phyloP scores from a whole-genome alignment of 2,329 filamentous ascomycete genomes.

The Zymoseptoria crescenta region DNA sequence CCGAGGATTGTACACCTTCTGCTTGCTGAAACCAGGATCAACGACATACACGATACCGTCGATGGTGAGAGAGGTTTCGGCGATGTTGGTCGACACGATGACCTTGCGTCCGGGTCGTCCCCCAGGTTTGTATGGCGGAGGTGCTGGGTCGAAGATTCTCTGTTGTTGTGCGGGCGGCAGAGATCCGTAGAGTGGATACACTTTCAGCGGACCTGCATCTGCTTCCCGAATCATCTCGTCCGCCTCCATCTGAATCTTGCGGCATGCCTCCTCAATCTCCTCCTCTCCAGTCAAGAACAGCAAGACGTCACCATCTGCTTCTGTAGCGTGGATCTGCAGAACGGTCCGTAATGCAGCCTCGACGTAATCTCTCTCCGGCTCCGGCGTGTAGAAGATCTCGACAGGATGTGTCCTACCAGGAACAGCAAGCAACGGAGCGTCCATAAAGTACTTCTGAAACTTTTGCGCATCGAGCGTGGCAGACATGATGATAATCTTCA shows the following conservation, averaged over 20 bases:
- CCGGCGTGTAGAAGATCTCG: slow-evolving; percentile 96
- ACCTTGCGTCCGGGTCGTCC: slow-evolving; percentile 83
- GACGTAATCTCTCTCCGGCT: slow-evolving; percentile 92
- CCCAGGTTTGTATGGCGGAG: slow-evolving; percentile 57
- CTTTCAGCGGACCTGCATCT: slow-evolving; percentile 79
- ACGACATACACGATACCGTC: slow-evolving; percentile 97
- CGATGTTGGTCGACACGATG: slow-evolving; percentile 96
- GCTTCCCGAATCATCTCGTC: slow-evolving; percentile 90
- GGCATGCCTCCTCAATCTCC: slow-evolving; percentile 92
- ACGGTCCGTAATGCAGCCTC: slow-evolving; percentile 93
- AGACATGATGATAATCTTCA: slow-evolving; percentile 99
- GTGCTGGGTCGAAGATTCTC: slow-evolving; percentile 87
- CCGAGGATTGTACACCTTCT: slow-evolving; percentile 94
- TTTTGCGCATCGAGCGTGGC: slow-evolving; percentile 96
- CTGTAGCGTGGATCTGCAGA: slow-evolving; percentile 89
- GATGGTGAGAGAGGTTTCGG: slow-evolving; percentile 95
- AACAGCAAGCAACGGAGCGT: slow-evolving; percentile 86
- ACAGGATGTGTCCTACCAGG: slow-evolving; percentile 93
- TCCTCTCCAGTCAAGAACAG: slow-evolving; percentile 96
- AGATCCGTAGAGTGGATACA: slow-evolving; percentile 92
- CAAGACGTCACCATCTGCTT: slow-evolving; percentile 85
- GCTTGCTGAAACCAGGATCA: slow-evolving; percentile 95
- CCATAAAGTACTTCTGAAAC: slow-evolving; percentile 94
- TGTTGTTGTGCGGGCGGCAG: slow-evolving; percentile 91
- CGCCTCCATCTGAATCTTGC: slow-evolving; percentile 82